Evolutionary conservation across 306 rosid species (phyloP), one percentile per base, ranked within the genome.

Genomic region (Quercus bicolor): DNA sequence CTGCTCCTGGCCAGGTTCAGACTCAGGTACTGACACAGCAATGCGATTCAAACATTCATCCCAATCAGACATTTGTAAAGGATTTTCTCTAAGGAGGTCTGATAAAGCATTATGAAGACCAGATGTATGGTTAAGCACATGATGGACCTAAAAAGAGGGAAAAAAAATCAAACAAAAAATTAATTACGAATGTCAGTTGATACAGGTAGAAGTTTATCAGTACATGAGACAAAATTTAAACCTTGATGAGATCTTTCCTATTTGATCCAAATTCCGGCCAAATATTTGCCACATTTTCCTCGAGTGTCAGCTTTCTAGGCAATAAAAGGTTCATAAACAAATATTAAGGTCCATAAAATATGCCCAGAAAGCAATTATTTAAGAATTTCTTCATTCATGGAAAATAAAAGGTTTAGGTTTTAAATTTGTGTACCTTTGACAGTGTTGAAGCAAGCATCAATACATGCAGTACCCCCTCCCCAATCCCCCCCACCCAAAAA

Each of bases 71-170:
- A 91, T 70, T 45, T 89, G 75, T 51, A 91, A 73, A 70, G 97
- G 97, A 80, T 93, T 80, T 89, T 91, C 98, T 79, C 73, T 78
- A 73, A 6, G 23, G 10, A 78, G 31, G 71, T 87, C 87, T 72
- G 87, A 89, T 90, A 88, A 72, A 66, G 97, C 98, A 82, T 91
- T 96, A 87, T 91, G 99, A 90, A 96, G 88, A 70, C 99, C 98
- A 78, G 99, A 88, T 74, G 97, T 93, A 89, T 96, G 99, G 81
- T 93, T 91, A 83, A 96, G 99, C 79, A 91, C 97, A 52, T 93
- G 98, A 85, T 96, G 97, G 78, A 96, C 97, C 99, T 96, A 85
- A 70, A 75, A 82, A 29, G 74, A 57, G 55, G 21, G 64, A 66
- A 26, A 64, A 59, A 71, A 37, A 37, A 70, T 69, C 11, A 40